Evolutionary conservation across 1,284 basidiomycete species (phyloP).

Genomic region (Veloboletus limbatus): DNA sequence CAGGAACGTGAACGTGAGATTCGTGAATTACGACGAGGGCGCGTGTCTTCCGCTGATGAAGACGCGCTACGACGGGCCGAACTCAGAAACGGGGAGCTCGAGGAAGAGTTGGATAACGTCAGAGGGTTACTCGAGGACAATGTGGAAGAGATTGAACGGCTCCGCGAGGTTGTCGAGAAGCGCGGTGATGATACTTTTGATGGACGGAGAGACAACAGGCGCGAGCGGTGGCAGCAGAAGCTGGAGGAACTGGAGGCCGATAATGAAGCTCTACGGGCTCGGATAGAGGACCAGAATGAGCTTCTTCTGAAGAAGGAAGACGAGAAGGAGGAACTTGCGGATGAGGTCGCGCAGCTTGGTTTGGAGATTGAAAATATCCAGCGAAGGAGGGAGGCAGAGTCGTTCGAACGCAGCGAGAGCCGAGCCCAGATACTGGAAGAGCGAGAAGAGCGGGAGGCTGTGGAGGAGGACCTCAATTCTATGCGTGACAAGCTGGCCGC

Average conservation of each 20-base stretch:
- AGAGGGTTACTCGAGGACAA: slow-evolving; percentile 71
- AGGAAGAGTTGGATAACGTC: slow-evolving; percentile 67
- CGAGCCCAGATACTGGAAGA: slow-evolving; percentile 68
- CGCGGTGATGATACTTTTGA: slow-evolving; percentile 43
- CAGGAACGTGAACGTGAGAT: slow-evolving; percentile 69
- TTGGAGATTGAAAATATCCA: slow-evolving; percentile 70
- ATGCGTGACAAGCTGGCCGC: slow-evolving; percentile 75
- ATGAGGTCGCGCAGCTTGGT: slow-evolving; percentile 59
- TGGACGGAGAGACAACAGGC: slow-evolving; percentile 37
- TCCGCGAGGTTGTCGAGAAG: slow-evolving; percentile 61
- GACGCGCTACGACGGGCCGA: slow-evolving; percentile 54
- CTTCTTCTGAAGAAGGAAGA: slow-evolving; percentile 57
- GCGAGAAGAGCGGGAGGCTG: slow-evolving; percentile 64
- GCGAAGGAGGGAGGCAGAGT: slow-evolving; percentile 57
- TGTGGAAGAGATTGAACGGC: slow-evolving; percentile 67
- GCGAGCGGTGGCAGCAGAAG: slow-evolving; percentile 42
- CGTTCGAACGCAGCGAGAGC: slow-evolving; percentile 65
- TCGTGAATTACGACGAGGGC: slow-evolving; percentile 54
- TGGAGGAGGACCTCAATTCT: slow-evolving; percentile 71
- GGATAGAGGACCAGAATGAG: slow-evolving; percentile 62
- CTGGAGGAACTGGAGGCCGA: slow-evolving; percentile 63
- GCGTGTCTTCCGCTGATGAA: slow-evolving; percentile 42
- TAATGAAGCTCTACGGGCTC: slow-evolving; percentile 57
- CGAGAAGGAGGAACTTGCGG: slow-evolving; percentile 67
- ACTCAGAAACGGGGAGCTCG: slow-evolving; percentile 60